Evolutionary conservation across 495 filamentous ascomycete genomes (phyloP).

Genomic region (Melanomma pulvis-pyrius): DNA sequence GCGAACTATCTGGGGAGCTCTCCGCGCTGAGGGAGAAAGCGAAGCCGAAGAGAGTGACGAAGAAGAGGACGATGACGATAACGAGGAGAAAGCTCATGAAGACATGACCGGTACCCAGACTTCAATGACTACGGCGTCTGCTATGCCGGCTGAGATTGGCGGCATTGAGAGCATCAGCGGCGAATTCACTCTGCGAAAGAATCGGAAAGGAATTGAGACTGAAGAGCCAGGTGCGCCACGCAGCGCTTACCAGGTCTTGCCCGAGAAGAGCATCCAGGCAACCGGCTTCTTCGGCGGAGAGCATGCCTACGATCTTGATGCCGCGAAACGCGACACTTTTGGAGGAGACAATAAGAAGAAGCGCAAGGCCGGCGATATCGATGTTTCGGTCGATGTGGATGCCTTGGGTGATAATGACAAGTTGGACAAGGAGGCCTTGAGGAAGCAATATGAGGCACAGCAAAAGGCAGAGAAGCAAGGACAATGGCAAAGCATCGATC

Average conservation of each 20-base stretch:
- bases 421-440: constrained; percentile 66
- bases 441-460: constrained; percentile 76
- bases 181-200: constrained; percentile 90
- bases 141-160: constrained; percentile 75
- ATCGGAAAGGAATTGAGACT: constrained; percentile 81
- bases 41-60: constrained; percentile 68
- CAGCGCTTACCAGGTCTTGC: constrained; percentile 84
- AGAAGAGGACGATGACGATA: constrained; percentile 65
- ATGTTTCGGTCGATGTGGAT: constrained; percentile 86
- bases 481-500: constrained; percentile 66
- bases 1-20: constrained; percentile 87
- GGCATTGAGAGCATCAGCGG: constrained; percentile 73
- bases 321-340: constrained; percentile 61
- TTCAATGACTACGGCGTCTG: constrained; percentile 63
- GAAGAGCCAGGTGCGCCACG: constrained; percentile 74
- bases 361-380: constrained; percentile 92
- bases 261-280: constrained; percentile 78
- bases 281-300: constrained; percentile 97
- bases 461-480: constrained; percentile 68
- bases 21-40: constrained; percentile 85
- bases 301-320: constrained; percentile 79
- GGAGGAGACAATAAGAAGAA: constrained; percentile 78
- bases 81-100: constrained; percentile 53
- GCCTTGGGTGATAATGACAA: constrained; percentile 69
- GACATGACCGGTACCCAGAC: constrained; percentile 59